phyloP scores from a whole-genome alignment of 2,329 filamentous ascomycete species.

The Lasiodiplodia citricola region DNA sequence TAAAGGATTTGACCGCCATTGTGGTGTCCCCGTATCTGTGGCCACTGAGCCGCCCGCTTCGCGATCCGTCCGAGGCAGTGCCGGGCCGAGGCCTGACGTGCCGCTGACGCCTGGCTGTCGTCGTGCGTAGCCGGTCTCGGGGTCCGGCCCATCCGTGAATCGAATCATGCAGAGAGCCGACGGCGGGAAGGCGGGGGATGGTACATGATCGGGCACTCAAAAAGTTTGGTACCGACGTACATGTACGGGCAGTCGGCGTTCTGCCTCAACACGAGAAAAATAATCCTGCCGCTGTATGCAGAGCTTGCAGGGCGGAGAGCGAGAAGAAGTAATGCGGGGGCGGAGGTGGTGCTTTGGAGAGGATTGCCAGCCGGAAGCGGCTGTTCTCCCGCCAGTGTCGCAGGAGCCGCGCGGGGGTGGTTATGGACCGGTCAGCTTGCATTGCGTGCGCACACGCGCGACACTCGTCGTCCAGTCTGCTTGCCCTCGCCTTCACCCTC shows the following conservation, averaged over 20 bases:
- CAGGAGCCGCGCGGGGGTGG: neutral
- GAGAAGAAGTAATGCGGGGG: neutral
- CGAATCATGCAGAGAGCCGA: neutral
- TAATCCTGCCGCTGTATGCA: neutral
- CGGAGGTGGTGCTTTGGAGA: neutral
- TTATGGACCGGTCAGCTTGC: neutral
- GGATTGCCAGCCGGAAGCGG: neutral
- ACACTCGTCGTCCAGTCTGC: neutral
- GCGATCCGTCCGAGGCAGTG: slow-evolving; percentile 8
- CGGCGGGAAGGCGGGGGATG: neutral
- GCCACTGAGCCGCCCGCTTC: slow-evolving; percentile 2
- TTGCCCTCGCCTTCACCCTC: neutral
- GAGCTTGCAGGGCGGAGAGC: neutral
- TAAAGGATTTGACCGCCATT: slow-evolving; percentile 1
- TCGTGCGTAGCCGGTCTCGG: neutral
- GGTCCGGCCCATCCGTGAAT: neutral
- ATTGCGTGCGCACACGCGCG: neutral
- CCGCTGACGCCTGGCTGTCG: neutral
- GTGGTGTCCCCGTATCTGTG: neutral
- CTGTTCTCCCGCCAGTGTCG: neutral
- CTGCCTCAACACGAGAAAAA: neutral
- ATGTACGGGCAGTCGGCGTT: neutral
- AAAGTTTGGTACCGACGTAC: neutral
- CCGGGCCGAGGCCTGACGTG: slow-evolving; percentile 10
- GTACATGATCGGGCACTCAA: neutral